phyloP scores from a whole-genome alignment of 1,284 basidiomycete genomes.

The Melanopsichium pennsylvanicum region DNA sequence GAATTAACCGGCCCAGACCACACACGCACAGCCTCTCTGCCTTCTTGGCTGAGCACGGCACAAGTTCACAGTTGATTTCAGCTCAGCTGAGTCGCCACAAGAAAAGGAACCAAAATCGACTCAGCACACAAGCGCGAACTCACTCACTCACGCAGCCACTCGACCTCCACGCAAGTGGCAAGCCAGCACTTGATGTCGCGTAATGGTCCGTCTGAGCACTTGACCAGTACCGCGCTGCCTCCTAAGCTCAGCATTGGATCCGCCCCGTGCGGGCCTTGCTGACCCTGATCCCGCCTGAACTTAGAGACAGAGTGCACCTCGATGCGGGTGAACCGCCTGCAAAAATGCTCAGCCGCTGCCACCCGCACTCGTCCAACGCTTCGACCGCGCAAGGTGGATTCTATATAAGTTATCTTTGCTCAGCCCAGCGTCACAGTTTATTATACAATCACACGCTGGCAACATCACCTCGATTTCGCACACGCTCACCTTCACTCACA shows the following conservation, averaged over 20 bases:
- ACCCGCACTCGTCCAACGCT: no score
- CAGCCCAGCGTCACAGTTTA: constrained; percentile 7
- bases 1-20: no score
- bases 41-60: constrained; percentile 2
- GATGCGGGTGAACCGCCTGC: constrained; percentile 8
- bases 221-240: constrained; percentile 10
- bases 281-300: not conserved
- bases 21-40: not conserved
- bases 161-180: constrained; percentile 3
- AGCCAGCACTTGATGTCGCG: not conserved
- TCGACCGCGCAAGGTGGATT: no score
- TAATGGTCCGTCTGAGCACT: constrained; percentile 7
- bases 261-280: constrained; percentile 11
- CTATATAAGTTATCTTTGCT: constrained; percentile 32
- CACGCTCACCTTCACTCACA: not conserved
- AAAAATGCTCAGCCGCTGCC: no score
- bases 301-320: no score
- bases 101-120: no score
- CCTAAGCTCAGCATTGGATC: constrained; percentile 11
- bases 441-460: not conserved
- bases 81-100: not conserved
- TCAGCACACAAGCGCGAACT: not conserved
- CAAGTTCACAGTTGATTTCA: not conserved
- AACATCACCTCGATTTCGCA: not conserved
- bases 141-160: constrained; percentile 14